Base-by-base conservation (phyloP, 2,329 filamentous ascomycete species). In the Huntiella bhutanensis region DNA sequence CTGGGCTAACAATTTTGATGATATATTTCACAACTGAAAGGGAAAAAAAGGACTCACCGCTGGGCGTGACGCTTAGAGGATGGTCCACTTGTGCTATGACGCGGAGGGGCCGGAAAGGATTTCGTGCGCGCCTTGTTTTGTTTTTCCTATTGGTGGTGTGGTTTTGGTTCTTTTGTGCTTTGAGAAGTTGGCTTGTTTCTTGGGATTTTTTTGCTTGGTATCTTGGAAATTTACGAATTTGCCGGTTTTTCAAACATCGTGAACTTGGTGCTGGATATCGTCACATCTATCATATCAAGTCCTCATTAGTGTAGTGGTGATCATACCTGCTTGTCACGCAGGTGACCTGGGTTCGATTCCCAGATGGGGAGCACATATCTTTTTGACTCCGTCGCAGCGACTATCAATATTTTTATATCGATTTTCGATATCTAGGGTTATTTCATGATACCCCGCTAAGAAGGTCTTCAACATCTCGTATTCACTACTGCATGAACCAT, bases 281-380 rank as follows among this genome's bases (percentile, higher is more conserved):
- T 2, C 1, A 4, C 0, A 0, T 7, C 3, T 4, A 8, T 15
- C 8, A 41, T 35, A 8, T 11, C 4, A 10, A 34, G 17, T 49
- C 47, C 42, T 49, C 47, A 49, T 46, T 49, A 49, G 43, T 48
- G 41, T 48, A 45, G 41, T 48, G 41, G 46, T 48, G 46, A 48
- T 48, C 46, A 48, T 48, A 48, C 43, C 47, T 49, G 47, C 42
- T 49, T 49, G 47, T 49, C 47, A 49, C 47, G 47, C 47, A 49
- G 43, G 47, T 49, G 47, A 49, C 47, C 47, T 49, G 47, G 47
- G 47, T 49, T 49, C 47, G 47, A 49, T 49, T 49, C 47, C 47
- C 47, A 49, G 47, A 46, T 49, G 47, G 43, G 47, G 47, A 49
- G 47, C 22, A 34, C 35, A 13, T 5, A 7, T 45, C 10, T 11